Base-by-base conservation (phyloP, 2,329 filamentous ascomycete species). In the Mollisia scopiformis region DNA sequence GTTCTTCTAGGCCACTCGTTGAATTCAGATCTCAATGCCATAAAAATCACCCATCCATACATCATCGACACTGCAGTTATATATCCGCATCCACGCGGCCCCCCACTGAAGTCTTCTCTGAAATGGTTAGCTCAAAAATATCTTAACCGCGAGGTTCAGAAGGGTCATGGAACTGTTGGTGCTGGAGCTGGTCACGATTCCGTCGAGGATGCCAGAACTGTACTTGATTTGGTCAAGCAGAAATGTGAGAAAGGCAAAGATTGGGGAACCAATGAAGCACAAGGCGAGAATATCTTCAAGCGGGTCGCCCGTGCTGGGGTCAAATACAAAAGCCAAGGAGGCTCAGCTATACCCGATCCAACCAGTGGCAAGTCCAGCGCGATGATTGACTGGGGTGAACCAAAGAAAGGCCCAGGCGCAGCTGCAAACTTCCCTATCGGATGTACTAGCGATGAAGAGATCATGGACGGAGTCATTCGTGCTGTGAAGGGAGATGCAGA, bases 181-280 rank as follows among this genome's bases (percentile, higher is more conserved):
- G 66, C 71, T 47, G 81, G 82, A 16, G 74, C 74, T 16, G 95
- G 95, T 16, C 95, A 99, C 74, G 89, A 98, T 80, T 95, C 91
- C 61, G 84, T 97, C 64, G 95, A 99, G 75, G 95, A 99, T 74
- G 93, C 95, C 14, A 88, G 84, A 66, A 93, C 95, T 2, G 96
- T 93, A 66, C 87, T 99, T 14, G 93, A 98, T 70, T 88, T 99
- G 1, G 87, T 98, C 51, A 96, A 95, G 76, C 89, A 94, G 72
- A 99, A 99, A 75, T 97, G 94, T 74, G 93, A 98, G 75, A 95
- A 91, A 76, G 95, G 95, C 41, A 91, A 90, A 66, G 77, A 81
- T 25, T 99, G 93, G 91, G 95, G 92, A 35, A 89, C 89, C 0
- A 86, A 86, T 53, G 92, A 96, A 46, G 83, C 87, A 1, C 88